phyloP scores from a whole-genome alignment of 495 filamentous ascomycete genomes.

The Tuber brumale region DNA sequence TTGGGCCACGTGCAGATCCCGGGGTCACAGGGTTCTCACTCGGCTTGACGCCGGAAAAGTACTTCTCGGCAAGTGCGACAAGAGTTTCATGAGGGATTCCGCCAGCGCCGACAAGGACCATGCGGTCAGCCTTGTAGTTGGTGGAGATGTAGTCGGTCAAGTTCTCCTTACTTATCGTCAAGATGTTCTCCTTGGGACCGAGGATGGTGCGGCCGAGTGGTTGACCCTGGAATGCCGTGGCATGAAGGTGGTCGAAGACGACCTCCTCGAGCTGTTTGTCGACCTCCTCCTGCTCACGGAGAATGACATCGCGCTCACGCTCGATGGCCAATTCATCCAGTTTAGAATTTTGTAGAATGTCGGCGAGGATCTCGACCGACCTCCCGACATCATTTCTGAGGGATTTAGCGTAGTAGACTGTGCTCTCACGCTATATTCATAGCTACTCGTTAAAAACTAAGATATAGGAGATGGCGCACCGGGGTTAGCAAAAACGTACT shows the following conservation, averaged over 20 bases:
- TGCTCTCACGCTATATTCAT: conserved; percentile 77
- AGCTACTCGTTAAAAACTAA: neutral
- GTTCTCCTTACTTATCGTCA: conserved; percentile 85
- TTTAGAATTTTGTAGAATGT: conserved; percentile 98
- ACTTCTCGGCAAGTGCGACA: conserved; percentile 90
- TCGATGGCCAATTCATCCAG: conserved; percentile 88
- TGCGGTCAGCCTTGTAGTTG: conserved; percentile 98
- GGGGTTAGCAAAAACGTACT: conserved; percentile 53
- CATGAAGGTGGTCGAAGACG: conserved; percentile 98
- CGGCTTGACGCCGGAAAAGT: conserved; percentile 68
- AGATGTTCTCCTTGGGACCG: conserved; percentile 95
- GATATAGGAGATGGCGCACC: conserved; percentile 6
- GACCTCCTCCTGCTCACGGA: conserved; percentile 98
- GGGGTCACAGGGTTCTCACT: conserved; percentile 63
- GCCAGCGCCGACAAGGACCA: conserved; percentile 95
- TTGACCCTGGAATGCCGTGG: conserved; percentile 93
- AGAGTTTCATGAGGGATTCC: conserved; percentile 89
- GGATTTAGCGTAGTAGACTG: conserved; percentile 98
- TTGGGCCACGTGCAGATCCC: conserved; percentile 65
- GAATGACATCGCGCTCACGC: conserved; percentile 94
- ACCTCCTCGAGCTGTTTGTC: conserved; percentile 99
- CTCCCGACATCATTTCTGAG: conserved; percentile 96
- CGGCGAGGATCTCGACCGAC: conserved; percentile 93
- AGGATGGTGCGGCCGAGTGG: conserved; percentile 96
- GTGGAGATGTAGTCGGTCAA: conserved; percentile 92